Conservation (phyloP, 768 basidiomycete species). For the Mycena vitilis region DNA sequence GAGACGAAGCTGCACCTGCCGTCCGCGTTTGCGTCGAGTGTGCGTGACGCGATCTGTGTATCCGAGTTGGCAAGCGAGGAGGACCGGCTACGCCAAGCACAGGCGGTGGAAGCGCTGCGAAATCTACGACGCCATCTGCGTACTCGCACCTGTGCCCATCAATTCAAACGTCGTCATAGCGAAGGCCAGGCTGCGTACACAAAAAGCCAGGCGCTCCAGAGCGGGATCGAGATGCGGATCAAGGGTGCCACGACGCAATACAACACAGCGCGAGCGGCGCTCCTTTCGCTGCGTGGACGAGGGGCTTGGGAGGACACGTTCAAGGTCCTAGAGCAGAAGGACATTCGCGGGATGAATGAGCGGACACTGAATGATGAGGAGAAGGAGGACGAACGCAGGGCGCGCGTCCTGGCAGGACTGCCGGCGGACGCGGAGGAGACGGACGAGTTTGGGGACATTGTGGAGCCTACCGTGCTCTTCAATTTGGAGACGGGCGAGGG, state of each 20-base stretch:
- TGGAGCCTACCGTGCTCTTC: background rate
- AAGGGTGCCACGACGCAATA: conserved; percentile 12
- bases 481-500: conserved; percentile 16
- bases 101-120: conserved; percentile 32
- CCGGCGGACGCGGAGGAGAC: background rate
- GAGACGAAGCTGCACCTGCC: conserved; percentile 36
- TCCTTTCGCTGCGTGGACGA: conserved; percentile 22
- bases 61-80: conserved; percentile 36
- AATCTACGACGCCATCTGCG: conserved; percentile 37
- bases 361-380: conserved; percentile 6
- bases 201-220: conserved; percentile 25
- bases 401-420: background rate
- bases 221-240: conserved; percentile 31
- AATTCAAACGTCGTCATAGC: conserved; percentile 34
- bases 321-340: conserved; percentile 13
- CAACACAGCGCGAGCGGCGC: conserved; percentile 3
- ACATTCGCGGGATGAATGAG: conserved; percentile 16
- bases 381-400: conserved; percentile 10
- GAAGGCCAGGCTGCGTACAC: conserved; percentile 35
- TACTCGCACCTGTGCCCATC: conserved; percentile 30
- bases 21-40: conserved; percentile 26
- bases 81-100: conserved; percentile 36
- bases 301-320: conserved; percentile 33
- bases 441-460: conserved; percentile 2
- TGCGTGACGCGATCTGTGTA: conserved; percentile 20